These are phyloP conservation scores for Metarhizium guizhouense DNA, from an alignment of 2,329 filamentous ascomycete species.

Conservation along the genomic window DNA sequence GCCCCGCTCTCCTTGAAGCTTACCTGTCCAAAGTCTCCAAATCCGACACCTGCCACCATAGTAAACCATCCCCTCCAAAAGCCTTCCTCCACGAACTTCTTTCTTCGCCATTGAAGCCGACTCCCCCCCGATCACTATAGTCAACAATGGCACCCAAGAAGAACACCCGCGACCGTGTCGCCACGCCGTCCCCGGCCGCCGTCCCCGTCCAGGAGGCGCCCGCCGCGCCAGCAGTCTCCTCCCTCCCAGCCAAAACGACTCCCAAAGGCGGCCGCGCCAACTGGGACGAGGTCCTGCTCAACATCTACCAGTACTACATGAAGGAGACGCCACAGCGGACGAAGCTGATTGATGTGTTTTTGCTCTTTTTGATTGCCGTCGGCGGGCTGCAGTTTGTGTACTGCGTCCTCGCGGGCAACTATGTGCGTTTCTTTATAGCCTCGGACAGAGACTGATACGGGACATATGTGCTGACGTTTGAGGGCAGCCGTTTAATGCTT, in stretches of 20 bases:
- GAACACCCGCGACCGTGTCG: constrained; percentile 22
- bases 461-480: background rate
- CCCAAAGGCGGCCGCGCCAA: constrained; percentile 21
- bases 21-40: constrained; percentile 23
- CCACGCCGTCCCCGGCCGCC: constrained; percentile 6
- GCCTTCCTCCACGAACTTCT: background rate
- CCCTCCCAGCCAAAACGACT: constrained; percentile 4
- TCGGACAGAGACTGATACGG: background rate
- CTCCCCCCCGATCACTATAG: background rate
- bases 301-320: constrained; percentile 71
- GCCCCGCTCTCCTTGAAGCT: constrained; percentile 20
- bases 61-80: background rate
- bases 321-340: constrained; percentile 79
- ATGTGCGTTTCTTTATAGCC: constrained; percentile 50
- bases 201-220: background rate
- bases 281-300: constrained; percentile 53
- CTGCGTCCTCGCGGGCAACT: constrained; percentile 86
- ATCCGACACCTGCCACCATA: constrained; percentile 3
- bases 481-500: constrained; percentile 89
- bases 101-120: constrained; percentile 4
- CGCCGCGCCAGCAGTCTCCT: background rate
- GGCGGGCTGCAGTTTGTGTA: constrained; percentile 91
- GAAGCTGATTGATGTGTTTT: constrained; percentile 85
- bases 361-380: constrained; percentile 77
- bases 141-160: constrained; percentile 43